phyloP scores from a whole-genome alignment of 2,329 filamentous ascomycete species.

The Aspergillus quadricinctus region DNA sequence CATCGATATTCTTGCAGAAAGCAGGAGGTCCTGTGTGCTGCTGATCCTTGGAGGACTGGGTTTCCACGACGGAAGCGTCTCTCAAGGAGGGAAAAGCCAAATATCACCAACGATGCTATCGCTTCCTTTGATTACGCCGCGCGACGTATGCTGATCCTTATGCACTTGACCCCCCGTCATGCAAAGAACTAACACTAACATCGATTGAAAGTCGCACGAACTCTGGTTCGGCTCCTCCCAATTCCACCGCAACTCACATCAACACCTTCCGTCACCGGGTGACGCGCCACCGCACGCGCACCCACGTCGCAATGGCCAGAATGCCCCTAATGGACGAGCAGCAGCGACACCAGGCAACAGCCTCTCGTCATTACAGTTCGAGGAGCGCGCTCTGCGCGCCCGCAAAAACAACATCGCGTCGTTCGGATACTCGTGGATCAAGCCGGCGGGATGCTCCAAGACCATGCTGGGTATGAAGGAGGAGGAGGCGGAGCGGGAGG shows the following conservation, averaged over 20 bases:
- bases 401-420: constrained; percentile 78
- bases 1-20: not conserved
- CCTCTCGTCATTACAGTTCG: constrained; percentile 65
- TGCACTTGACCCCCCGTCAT: not conserved
- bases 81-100: not conserved
- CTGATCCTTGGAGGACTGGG: not conserved
- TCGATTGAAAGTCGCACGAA: constrained; percentile 56
- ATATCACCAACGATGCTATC: constrained; percentile 47
- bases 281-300: constrained; percentile 2
- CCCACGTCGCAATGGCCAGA: constrained; percentile 11
- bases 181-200: constrained; percentile 6
- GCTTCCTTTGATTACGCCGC: constrained; percentile 64
- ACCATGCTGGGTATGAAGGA: constrained; percentile 87
- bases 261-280: constrained; percentile 11
- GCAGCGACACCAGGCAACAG: constrained; percentile 53
- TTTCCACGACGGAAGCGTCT: not conserved
- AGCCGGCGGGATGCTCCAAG: constrained; percentile 81
- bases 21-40: not conserved
- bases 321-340: constrained; percentile 22
- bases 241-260: constrained; percentile 35
- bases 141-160: constrained; percentile 54
- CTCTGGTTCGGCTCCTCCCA: constrained; percentile 69
- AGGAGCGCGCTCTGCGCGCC: constrained; percentile 71
- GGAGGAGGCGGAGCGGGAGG: constrained; percentile 81
- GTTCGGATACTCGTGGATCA: constrained; percentile 87